Evolutionary conservation across 805 yeast species (phyloP).

Genomic region (Kazachstania africana): DNA sequence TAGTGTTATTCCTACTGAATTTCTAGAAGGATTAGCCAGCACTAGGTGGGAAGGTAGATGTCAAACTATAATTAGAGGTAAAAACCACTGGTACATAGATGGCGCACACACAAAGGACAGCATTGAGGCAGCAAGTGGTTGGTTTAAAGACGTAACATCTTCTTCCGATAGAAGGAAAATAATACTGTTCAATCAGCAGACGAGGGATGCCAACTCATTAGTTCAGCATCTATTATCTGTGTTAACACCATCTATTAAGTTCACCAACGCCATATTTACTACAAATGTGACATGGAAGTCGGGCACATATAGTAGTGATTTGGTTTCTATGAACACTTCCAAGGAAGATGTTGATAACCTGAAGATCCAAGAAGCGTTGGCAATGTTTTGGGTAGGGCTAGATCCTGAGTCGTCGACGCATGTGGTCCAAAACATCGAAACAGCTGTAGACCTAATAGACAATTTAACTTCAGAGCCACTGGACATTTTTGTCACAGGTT

Average conservation of each 20-base stretch:
- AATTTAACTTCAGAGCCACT: slow-evolving; percentile 21
- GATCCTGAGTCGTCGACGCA: slow-evolving; percentile 31
- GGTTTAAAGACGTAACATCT: slow-evolving; percentile 42
- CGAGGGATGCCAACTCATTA: slow-evolving; percentile 67
- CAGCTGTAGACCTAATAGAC: slow-evolving; percentile 44
- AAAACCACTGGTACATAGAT: slow-evolving; percentile 70
- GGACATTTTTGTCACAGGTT: slow-evolving; percentile 87
- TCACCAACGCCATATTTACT: slow-evolving; percentile 74
- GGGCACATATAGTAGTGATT: slow-evolving; percentile 69
- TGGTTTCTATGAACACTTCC: slow-evolving; percentile 77
- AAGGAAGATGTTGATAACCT: slow-evolving; percentile 68
- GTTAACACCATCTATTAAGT: slow-evolving; percentile 32
- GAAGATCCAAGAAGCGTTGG: slow-evolving; percentile 66
- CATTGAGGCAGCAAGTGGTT: slow-evolving; percentile 63
- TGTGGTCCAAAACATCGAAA: slow-evolving; percentile 66
- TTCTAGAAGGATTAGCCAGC: slow-evolving; percentile 45
- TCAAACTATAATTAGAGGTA: slow-evolving; percentile 44
- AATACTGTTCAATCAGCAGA: slow-evolving; percentile 86
- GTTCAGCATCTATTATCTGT: slow-evolving; percentile 40
- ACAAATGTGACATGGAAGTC: slow-evolving; percentile 87
- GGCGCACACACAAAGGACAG: slow-evolving; percentile 96
- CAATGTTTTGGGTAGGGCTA: slow-evolving; percentile 53
- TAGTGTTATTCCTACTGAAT: slow-evolving; percentile 33
- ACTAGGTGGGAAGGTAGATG: slow-evolving; percentile 96
- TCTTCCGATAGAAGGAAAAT: slow-evolving; percentile 28